phyloP scores from a whole-genome alignment of 2,329 filamentous ascomycete genomes.

The Karstenula rhodostoma region DNA sequence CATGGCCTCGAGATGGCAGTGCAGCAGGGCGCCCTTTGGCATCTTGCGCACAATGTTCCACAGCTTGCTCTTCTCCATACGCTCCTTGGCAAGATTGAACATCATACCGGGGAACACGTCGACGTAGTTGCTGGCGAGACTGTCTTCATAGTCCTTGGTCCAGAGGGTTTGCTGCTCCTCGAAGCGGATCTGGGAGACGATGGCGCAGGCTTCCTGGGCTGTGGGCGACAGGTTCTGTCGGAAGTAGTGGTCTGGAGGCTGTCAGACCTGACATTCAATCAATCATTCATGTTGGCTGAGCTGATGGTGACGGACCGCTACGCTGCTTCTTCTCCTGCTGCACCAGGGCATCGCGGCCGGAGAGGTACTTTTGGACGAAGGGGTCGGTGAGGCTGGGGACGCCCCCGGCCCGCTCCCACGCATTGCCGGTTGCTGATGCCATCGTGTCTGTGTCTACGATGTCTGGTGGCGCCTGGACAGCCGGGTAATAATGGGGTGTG shows the following conservation, averaged over 20 bases:
- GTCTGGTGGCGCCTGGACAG: not conserved
- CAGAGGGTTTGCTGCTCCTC: conserved; percentile 80
- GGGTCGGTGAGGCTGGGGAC: conserved; percentile 65
- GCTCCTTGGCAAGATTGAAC: conserved; percentile 85
- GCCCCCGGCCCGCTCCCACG: conserved; percentile 53
- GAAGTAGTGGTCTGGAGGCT: conserved; percentile 70
- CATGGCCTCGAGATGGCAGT: conserved; percentile 92
- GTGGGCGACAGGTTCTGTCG: conserved; percentile 78
- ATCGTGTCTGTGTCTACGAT: conserved; percentile 21
- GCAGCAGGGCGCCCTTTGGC: conserved; percentile 87
- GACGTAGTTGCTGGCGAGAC: conserved; percentile 68
- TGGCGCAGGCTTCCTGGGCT: conserved; percentile 77
- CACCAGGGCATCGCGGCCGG: conserved; percentile 78
- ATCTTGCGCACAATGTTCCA: conserved; percentile 86
- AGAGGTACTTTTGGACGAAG: conserved; percentile 83
- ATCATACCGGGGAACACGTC: conserved; percentile 89
- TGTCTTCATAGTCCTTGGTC: conserved; percentile 77
- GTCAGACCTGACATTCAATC: conserved; percentile 32
- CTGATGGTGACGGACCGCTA: conserved; percentile 67
- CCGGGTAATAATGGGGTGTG: not conserved
- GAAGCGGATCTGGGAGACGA: conserved; percentile 80
- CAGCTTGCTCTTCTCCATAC: conserved; percentile 83
- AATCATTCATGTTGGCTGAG: not conserved
- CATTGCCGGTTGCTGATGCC: conserved; percentile 42
- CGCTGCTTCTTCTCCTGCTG: conserved; percentile 81